These are phyloP conservation scores for Cercospora janseana DNA, from an alignment of 2,329 filamentous ascomycete genomes.

Conservation along the genomic window DNA sequence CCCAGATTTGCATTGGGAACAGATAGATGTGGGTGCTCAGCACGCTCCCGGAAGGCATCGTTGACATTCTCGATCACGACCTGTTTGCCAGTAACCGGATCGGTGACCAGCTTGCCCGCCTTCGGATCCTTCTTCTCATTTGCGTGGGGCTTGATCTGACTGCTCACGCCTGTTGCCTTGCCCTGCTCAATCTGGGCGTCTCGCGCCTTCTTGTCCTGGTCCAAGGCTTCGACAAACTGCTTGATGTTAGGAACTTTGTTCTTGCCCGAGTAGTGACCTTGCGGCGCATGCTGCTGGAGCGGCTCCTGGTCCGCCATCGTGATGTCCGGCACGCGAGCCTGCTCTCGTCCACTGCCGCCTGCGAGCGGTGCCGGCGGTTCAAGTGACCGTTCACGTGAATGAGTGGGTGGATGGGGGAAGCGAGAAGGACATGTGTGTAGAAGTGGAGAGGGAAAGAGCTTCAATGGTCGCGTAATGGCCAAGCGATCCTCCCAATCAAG, in stretches of 20 bases:
- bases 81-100: constrained; percentile 82
- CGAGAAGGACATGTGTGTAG: neutral
- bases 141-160: constrained; percentile 50
- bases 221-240: constrained; percentile 76
- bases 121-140: constrained; percentile 47
- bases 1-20: constrained; percentile 87
- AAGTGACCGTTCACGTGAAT: neutral
- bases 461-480: constrained; percentile 8
- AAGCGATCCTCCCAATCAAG: constrained; percentile 1
- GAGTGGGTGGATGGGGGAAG: neutral
- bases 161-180: constrained; percentile 33
- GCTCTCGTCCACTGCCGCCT: neutral
- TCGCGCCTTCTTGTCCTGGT: constrained; percentile 72
- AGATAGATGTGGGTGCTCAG: constrained; percentile 72
- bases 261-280: constrained; percentile 72
- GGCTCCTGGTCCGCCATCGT: constrained; percentile 17
- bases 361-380: neutral
- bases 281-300: constrained; percentile 35
- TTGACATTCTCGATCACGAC: constrained; percentile 83
- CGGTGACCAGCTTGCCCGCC: constrained; percentile 65
- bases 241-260: constrained; percentile 87
- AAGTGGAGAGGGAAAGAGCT: constrained; percentile 2
- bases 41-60: constrained; percentile 65
- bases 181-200: constrained; percentile 66
- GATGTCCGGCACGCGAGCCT: neutral